These are phyloP conservation scores for Pachysolen tannophilus DNA, from an alignment of 805 yeast species.

Conservation along the genomic window DNA sequence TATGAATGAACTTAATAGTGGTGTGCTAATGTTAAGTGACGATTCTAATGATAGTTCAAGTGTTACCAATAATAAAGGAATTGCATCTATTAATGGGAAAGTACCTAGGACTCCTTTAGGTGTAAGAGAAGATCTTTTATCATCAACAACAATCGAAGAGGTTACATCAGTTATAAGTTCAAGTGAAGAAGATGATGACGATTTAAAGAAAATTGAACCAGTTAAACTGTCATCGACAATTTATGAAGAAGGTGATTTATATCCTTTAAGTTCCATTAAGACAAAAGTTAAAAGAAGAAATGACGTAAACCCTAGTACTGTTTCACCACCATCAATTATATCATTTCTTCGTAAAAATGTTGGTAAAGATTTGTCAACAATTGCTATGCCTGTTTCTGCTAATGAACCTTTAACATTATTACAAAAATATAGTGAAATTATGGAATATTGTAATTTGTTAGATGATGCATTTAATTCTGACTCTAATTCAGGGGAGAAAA, in stretches of 20 bases:
- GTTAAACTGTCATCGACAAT: constrained; percentile 1
- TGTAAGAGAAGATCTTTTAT: neutral
- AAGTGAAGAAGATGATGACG: constrained; percentile 12
- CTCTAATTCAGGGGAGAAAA: constrained; percentile 46
- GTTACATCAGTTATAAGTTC: neutral
- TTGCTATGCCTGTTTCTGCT: constrained; percentile 90
- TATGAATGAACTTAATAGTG: constrained; percentile 36
- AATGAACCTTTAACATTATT: constrained; percentile 86
- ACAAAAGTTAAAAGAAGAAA: constrained; percentile 41
- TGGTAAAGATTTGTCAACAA: constrained; percentile 79
- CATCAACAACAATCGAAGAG: neutral
- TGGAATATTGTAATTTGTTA: constrained; percentile 68
- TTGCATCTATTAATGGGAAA: neutral
- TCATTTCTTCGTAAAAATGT: constrained; percentile 81
- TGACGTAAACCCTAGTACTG: constrained; percentile 48
- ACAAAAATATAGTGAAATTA: constrained; percentile 70
- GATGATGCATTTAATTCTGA: constrained; percentile 48
- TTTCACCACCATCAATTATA: constrained; percentile 76
- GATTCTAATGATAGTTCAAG: constrained; percentile 16
- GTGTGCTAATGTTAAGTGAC: constrained; percentile 48
- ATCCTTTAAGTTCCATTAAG: constrained; percentile 53
- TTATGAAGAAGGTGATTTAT: constrained; percentile 31
- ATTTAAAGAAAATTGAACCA: constrained; percentile 1
- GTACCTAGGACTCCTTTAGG: no score
- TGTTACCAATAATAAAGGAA: neutral